A percentile compares a stretch with the other conserved stretches of the same genome.
Conservation (phyloP, 1,139 yeast species). For the Suhomyces terraborum region DNA sequence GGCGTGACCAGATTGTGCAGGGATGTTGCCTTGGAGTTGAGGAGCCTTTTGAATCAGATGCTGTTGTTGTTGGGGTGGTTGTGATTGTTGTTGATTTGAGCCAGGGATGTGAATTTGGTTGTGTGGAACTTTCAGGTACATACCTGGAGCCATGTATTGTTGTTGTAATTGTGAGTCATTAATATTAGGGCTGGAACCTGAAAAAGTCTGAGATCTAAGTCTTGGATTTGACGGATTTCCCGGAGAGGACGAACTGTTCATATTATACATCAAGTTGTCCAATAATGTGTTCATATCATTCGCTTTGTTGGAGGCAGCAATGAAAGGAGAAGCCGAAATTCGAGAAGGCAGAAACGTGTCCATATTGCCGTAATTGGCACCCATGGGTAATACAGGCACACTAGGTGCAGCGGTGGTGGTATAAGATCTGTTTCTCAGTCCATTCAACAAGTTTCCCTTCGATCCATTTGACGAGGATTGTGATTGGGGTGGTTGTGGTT, state of each 20-base stretch:
- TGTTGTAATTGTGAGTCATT: conserved; percentile 18
- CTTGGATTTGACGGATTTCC: conserved; percentile 24
- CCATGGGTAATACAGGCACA: conserved; percentile 16
- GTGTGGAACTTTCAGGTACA: conserved; percentile 9
- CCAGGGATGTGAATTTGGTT: conserved; percentile 32
- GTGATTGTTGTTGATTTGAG: conserved; percentile 21
- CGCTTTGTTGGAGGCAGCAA: conserved; percentile 19
- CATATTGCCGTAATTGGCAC: conserved; percentile 13
- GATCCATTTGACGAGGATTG: conserved; percentile 5
- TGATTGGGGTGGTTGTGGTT: background rate
- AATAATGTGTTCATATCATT: conserved; percentile 35
- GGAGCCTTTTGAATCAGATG: conserved; percentile 1
- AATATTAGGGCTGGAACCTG: conserved; percentile 38
- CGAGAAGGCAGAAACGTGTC: conserved; percentile 19
- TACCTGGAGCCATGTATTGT: conserved; percentile 8
- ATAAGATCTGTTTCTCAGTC: conserved; percentile 47
- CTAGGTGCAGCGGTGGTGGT: conserved; percentile 48
- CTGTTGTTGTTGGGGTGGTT: conserved; percentile 19
- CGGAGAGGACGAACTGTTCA: conserved; percentile 17
- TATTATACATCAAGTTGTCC: conserved; percentile 36
- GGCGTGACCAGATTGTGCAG: conserved; percentile 2
- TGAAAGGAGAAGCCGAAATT: conserved; percentile 21
- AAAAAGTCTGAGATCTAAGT: conserved; percentile 46
- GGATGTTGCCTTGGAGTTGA: background rate
- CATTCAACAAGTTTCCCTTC: conserved; percentile 7